Evolutionary conservation across 257 asterid genomes (phyloP).

Genomic region (Penstemon barbatus): DNA sequence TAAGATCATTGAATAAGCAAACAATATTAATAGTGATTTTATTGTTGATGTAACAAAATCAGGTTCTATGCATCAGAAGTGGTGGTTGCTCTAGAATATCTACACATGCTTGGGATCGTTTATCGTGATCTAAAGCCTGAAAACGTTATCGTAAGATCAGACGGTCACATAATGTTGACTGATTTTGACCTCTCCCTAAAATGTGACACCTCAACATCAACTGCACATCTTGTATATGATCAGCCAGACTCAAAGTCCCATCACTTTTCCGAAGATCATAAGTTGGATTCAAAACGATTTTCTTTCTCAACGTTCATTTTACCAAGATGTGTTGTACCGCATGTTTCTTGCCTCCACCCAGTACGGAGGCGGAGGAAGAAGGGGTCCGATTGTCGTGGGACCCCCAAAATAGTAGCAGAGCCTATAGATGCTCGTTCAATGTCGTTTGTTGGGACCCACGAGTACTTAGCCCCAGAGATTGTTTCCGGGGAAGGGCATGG

Average conservation of each 20-base stretch:
- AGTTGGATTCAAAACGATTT: conserved; percentile 10
- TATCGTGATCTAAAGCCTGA: conserved; percentile 82
- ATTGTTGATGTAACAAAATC: conserved; percentile 9
- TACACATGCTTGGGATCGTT: conserved; percentile 73
- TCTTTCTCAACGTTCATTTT: conserved; percentile 47
- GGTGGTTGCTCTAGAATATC: conserved; percentile 74
- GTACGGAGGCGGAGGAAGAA: conserved; percentile 12
- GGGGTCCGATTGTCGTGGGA: conserved; percentile 16
- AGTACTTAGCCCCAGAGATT: conserved; percentile 73
- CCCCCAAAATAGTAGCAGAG: conserved; percentile 51
- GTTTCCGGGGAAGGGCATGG: conserved; percentile 82
- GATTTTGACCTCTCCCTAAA: conserved; percentile 75
- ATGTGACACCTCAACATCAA: conserved; percentile 42
- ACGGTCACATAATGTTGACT: conserved; percentile 80
- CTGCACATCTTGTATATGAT: conserved; percentile 48
- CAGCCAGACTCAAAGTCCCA: conserved; percentile 8
- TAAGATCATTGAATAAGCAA: conserved; percentile 15
- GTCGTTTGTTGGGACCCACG: conserved; percentile 81
- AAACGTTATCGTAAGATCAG: conserved; percentile 62
- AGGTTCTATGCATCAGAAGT: conserved; percentile 85
- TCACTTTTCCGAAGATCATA: not conserved
- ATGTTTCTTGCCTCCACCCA: conserved; percentile 29
- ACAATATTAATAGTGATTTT: conserved; percentile 5
- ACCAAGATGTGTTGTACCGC: conserved; percentile 48
- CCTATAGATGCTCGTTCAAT: conserved; percentile 67